Percentiles rank a stretch among this genome's conserved stretches.
phyloP scores from a whole-genome alignment of 1,139 yeast genomes.

The Geotrichum europaeum region DNA sequence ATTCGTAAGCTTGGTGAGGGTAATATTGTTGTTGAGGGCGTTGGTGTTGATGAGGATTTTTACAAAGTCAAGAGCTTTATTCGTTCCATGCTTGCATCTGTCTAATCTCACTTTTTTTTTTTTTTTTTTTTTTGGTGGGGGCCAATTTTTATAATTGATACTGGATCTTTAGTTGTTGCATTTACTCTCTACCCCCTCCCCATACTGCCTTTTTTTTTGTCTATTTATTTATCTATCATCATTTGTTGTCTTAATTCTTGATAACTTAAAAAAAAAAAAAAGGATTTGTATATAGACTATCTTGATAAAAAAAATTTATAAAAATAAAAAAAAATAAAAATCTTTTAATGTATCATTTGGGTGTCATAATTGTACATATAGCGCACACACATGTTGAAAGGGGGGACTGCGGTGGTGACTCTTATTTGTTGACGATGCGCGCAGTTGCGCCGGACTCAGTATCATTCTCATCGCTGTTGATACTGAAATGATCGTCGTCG shows the following conservation, averaged over 20 bases:
- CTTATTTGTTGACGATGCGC: not conserved
- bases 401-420: not conserved
- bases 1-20: conserved; percentile 78
- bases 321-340: no score
- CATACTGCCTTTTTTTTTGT: no score
- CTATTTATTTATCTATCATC: no score
- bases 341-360: no score
- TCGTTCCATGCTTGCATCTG: conserved; percentile 74
- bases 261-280: no score
- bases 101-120: conserved; percentile 29
- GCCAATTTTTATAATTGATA: no score
- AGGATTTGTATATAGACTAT: no score
- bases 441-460: not conserved
- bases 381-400: not conserved
- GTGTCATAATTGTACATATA: not conserved
- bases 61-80: conserved; percentile 74
- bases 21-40: conserved; percentile 76
- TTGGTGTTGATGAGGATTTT: conserved; percentile 60
- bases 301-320: no score
- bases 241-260: no score
- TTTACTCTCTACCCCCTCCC: no score
- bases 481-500: conserved; percentile 3
- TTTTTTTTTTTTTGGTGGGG: not conserved
- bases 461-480: conserved; percentile 1
- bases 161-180: no score